Percentiles rank a stretch among this genome's conserved stretches.
These are phyloP conservation scores for Hyaloscypha finlandica DNA, from an alignment of 495 filamentous ascomycete species.

Conservation along the genomic window DNA sequence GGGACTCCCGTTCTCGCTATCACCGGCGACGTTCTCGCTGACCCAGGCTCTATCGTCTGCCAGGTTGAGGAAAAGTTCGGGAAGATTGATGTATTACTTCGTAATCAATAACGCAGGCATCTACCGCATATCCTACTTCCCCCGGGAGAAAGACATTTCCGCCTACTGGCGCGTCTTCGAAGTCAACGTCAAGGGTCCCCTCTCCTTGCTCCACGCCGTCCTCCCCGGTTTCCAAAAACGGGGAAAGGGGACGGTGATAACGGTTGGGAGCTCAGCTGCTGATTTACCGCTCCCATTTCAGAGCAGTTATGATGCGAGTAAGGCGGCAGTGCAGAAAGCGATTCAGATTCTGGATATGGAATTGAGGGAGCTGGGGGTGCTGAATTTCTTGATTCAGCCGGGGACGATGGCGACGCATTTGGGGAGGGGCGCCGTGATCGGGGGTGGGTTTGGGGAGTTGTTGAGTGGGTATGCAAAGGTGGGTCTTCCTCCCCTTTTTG, in stretches of 20 bases:
- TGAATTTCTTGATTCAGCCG: conserved; percentile 10
- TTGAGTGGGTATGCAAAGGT: neutral
- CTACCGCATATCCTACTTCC: no score
- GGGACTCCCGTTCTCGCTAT: conserved; percentile 4
- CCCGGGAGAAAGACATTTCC: no score
- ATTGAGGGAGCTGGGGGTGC: neutral
- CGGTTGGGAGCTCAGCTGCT: no score
- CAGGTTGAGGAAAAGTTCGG: no score
- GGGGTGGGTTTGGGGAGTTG: neutral
- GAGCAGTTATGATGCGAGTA: neutral
- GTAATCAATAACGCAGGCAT: no score
- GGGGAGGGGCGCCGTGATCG: neutral
- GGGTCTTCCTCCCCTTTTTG: neutral
- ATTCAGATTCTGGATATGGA: conserved; percentile 2
- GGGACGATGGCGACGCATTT: neutral
- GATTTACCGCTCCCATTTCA: no score
- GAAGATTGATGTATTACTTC: no score
- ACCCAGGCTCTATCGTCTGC: no score
- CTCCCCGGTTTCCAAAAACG: neutral
- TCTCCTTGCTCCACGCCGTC: conserved; percentile 1
- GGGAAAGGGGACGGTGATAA: no score
- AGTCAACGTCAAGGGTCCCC: conserved; percentile 1
- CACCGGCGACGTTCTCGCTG: conserved; percentile 5
- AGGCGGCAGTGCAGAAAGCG: conserved; percentile 5
- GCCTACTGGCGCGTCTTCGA: no score